Conservation (phyloP, 768 basidiomycete genomes). For the Naganishia vishniacii region DNA sequence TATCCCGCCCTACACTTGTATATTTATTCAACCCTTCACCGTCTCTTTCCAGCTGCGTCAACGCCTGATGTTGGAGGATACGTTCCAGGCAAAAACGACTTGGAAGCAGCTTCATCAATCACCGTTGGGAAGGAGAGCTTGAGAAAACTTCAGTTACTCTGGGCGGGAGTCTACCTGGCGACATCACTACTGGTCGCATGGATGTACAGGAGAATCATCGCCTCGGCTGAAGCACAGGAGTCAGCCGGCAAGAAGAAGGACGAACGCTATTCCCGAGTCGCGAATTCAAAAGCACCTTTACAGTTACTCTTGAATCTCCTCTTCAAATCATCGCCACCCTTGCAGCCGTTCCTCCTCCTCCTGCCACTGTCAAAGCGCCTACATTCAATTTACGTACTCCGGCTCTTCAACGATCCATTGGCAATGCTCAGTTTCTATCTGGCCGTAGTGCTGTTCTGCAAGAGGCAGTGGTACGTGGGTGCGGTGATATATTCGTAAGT, state of each 20-base stretch:
- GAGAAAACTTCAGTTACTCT: conserved; percentile 54
- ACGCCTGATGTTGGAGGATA: conserved; percentile 12
- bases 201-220: conserved; percentile 55
- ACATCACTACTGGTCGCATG: conserved; percentile 62
- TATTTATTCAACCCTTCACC: conserved; percentile 76
- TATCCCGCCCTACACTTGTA: conserved; percentile 92
- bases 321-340: conserved; percentile 32
- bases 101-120: not conserved
- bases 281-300: not conserved
- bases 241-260: conserved; percentile 52
- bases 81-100: conserved; percentile 11
- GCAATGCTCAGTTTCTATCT: conserved; percentile 56
- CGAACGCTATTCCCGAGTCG: conserved; percentile 65
- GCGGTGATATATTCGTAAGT: conserved; percentile 48
- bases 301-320: not conserved
- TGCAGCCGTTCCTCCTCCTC: conserved; percentile 47
- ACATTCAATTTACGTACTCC: conserved; percentile 84
- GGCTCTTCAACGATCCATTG: conserved; percentile 89
- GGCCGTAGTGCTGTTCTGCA: conserved; percentile 63
- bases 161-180: conserved; percentile 64
- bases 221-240: not conserved
- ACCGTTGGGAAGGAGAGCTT: not conserved
- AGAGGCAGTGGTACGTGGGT: conserved; percentile 59
- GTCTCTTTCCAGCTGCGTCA: conserved; percentile 26
- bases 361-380: conserved; percentile 84